Evolutionary conservation across 768 basidiomycete genomes (phyloP).

Genomic region (Mycena vulgaris): DNA sequence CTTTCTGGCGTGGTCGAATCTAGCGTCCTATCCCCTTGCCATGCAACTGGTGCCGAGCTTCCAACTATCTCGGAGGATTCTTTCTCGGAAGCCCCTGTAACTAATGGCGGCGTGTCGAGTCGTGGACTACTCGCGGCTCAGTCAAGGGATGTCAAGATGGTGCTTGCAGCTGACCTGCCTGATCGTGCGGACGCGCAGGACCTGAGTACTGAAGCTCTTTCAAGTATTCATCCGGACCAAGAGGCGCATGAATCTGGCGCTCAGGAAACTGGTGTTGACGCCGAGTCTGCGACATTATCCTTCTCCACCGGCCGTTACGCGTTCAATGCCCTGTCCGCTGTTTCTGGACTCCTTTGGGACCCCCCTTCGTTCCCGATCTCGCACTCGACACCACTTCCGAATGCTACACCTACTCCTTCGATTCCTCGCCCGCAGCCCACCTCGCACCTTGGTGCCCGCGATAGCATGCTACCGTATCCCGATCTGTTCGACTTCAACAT

Average conservation of each 20-base stretch:
- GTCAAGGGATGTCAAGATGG: conserved; percentile 3
- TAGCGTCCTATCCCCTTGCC: neutral
- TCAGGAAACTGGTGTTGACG: neutral
- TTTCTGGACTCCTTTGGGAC: conserved; percentile 39
- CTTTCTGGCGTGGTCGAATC: neutral
- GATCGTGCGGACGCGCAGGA: neutral
- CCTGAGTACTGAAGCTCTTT: neutral
- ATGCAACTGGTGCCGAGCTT: neutral
- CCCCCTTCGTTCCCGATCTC: conserved; percentile 20
- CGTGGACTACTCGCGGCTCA: neutral
- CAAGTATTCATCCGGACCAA: conserved; percentile 3
- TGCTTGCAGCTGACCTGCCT: neutral
- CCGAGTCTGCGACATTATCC: neutral
- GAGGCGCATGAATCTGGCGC: neutral
- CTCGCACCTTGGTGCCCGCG: neutral
- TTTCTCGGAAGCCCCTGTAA: neutral
- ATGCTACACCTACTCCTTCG: conserved; percentile 4
- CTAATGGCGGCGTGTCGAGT: neutral
- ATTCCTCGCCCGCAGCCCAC: conserved; percentile 20
- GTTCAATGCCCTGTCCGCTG: conserved; percentile 36
- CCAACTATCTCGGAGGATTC: conserved; percentile 3
- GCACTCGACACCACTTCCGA: conserved; percentile 30
- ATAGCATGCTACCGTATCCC: conserved; percentile 36
- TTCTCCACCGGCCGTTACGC: conserved; percentile 20
- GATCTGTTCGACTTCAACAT: conserved; percentile 42